These are phyloP conservation scores for Leersia perrieri DNA, from an alignment of 176 grass and related monocot genomes.

Conservation along the genomic window DNA sequence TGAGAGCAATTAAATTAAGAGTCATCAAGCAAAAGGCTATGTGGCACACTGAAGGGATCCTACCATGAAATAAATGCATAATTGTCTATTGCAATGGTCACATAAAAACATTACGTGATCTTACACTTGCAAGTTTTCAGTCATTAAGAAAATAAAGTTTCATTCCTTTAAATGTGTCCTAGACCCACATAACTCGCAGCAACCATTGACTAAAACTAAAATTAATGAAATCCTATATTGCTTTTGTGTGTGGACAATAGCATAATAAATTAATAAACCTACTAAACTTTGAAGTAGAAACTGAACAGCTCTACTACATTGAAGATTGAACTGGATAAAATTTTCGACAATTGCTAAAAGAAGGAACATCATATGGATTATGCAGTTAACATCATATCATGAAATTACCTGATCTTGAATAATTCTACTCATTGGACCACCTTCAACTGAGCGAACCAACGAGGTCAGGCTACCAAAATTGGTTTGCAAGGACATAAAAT, in stretches of 20 bases:
- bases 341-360: conserved; percentile 3
- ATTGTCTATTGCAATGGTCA: neutral
- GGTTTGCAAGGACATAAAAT: conserved; percentile 73
- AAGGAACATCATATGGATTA: conserved; percentile 22
- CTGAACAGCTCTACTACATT: conserved; percentile 18
- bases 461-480: conserved; percentile 69
- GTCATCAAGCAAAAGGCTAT: neutral
- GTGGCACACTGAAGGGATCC: neutral
- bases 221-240: neutral
- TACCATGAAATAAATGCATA: neutral
- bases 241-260: neutral
- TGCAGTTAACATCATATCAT: conserved; percentile 25
- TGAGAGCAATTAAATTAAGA: conserved; percentile 1
- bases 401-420: conserved; percentile 79
- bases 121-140: conserved; percentile 6
- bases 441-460: conserved; percentile 74
- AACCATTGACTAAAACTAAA: neutral
- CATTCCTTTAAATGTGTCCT: neutral
- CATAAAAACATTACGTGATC: neutral
- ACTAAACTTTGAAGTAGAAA: conserved; percentile 1
- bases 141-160: neutral
- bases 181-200: neutral
- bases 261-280: neutral
- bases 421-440: conserved; percentile 68
- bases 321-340: neutral